Conservation (phyloP, 169 alveolate genomes). For the Theileria orientalis region DNA sequence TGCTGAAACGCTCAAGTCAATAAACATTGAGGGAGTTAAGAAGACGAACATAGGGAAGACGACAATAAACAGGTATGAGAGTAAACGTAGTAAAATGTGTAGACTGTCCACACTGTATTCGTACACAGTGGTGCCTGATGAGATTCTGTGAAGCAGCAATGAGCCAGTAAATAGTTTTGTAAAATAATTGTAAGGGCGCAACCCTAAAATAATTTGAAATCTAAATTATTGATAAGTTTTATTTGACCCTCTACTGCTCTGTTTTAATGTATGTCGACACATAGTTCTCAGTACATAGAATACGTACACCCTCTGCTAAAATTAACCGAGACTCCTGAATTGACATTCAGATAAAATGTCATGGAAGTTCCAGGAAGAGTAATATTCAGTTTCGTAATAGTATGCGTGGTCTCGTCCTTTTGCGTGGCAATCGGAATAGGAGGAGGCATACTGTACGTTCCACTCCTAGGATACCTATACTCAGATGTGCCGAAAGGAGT, state of each 20-base stretch:
- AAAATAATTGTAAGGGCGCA: too few species aligned
- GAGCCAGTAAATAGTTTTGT: too few species aligned
- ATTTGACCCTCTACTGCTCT: too few species aligned
- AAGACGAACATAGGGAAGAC: constrained; percentile 24
- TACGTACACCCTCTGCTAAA: too few species aligned
- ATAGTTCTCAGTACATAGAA: too few species aligned
- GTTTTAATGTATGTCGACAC: too few species aligned
- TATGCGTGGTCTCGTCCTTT: constrained; percentile 6
- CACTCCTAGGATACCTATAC: constrained; percentile 14
- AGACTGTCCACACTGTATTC: constrained; percentile 52
- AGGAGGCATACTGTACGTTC: constrained; percentile 34
- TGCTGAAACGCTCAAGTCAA: background rate
- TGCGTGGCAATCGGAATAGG: constrained; percentile 23
- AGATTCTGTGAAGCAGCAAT: constrained; percentile 9
- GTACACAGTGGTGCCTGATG: constrained; percentile 6
- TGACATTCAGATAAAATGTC: too few species aligned
- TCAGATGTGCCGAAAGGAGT: constrained; percentile 15
- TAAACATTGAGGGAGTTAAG: constrained; percentile 1
- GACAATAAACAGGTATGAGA: constrained; percentile 41
- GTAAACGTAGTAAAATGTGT: background rate
- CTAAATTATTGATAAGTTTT: too few species aligned
- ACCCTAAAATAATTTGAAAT: too few species aligned
- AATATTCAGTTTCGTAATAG: constrained; percentile 5
- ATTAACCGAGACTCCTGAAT: too few species aligned
- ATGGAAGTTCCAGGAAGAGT: too few species aligned